Percentiles rank a stretch among this genome's conserved stretches.
These are phyloP conservation scores for Oxyria digyna DNA, from an alignment of 148 eudicot species.

Conservation along the genomic window DNA sequence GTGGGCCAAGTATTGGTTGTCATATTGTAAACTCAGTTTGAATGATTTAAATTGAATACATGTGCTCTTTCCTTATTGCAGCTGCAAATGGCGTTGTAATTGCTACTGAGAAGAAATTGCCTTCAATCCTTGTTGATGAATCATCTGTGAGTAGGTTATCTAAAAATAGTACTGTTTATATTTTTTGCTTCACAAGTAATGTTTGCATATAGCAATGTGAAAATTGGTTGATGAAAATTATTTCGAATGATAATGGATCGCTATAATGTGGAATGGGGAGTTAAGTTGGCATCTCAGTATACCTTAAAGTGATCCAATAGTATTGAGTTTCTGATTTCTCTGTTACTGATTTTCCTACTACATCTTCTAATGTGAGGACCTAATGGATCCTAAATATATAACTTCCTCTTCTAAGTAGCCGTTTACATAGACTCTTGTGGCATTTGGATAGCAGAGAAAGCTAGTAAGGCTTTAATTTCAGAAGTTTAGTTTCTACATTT, in stretches of 20 bases:
- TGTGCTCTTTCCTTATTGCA: constrained; percentile 18
- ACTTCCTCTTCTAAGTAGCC: background rate
- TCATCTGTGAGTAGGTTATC: background rate
- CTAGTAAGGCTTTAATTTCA: background rate
- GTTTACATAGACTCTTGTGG: background rate
- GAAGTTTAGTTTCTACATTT: background rate
- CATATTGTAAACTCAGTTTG: background rate
- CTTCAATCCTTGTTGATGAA: constrained; percentile 9
- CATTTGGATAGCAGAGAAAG: background rate
- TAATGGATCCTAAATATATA: background rate
- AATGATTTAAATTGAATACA: background rate
- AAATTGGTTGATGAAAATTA: background rate
- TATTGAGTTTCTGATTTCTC: background rate
- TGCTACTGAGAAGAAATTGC: constrained; percentile 64
- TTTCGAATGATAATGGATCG: background rate
- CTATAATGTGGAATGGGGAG: background rate
- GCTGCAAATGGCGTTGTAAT: constrained; percentile 98
- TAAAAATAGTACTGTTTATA: background rate
- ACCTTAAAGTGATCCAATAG: background rate
- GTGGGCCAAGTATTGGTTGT: background rate
- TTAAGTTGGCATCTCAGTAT: background rate
- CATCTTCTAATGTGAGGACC: background rate
- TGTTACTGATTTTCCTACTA: background rate
- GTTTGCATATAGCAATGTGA: background rate
- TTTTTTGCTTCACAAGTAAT: too few relatives aligned